Conservation (phyloP, 805 yeast genomes). For the Ogataea parapolymorpha region DNA sequence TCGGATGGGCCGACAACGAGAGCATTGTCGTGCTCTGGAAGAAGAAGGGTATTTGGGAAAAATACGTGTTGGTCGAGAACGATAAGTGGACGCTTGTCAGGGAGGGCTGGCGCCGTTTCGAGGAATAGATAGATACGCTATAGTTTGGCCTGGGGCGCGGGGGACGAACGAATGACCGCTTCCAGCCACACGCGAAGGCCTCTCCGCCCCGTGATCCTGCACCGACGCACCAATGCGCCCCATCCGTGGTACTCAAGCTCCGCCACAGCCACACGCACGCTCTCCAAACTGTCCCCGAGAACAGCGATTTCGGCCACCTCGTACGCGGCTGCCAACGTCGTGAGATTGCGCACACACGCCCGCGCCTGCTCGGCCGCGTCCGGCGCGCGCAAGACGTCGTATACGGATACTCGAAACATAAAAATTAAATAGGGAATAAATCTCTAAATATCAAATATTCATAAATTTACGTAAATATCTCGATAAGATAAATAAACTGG, state of each 20-base stretch:
- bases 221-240: conserved; percentile 1
- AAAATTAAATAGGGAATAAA: neutral
- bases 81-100: conserved; percentile 54
- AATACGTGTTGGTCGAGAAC: conserved; percentile 65
- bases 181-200: conserved; percentile 1
- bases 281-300: conserved; percentile 1
- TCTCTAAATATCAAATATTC: too few species aligned
- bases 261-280: conserved; percentile 2
- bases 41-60: conserved; percentile 76
- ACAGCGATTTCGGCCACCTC: neutral
- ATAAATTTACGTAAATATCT: neutral
- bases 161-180: neutral
- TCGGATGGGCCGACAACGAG: conserved; percentile 79
- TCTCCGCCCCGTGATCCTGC: neutral
- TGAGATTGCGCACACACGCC: neutral
- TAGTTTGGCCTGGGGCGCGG: neutral
- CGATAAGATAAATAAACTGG: too few species aligned
- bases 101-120: conserved; percentile 69
- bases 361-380: neutral
- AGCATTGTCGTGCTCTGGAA: conserved; percentile 75
- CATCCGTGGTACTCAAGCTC: conserved; percentile 3
- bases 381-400: conserved; percentile 2
- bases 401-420: conserved; percentile 6
- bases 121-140: conserved; percentile 24
- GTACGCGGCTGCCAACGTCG: neutral